These are phyloP conservation scores for Amanita rubescens DNA, from an alignment of 768 basidiomycete species.

Conservation along the genomic window DNA sequence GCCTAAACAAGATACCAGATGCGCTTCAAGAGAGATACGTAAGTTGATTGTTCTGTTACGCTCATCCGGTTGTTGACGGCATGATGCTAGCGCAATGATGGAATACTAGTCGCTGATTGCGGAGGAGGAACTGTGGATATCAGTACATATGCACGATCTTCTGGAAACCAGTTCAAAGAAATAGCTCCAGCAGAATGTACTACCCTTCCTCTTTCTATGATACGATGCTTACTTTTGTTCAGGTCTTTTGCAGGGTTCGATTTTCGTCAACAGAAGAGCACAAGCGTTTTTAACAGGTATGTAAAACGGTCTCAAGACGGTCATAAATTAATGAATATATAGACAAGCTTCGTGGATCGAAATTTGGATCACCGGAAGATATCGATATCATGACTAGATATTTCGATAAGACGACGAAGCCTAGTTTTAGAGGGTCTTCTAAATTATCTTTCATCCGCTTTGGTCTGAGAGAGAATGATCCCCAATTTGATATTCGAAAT, in stretches of 20 bases:
- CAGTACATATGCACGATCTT: conserved; percentile 1
- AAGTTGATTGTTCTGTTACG: neutral
- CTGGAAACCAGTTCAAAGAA: neutral
- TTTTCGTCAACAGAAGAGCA: conserved; percentile 4
- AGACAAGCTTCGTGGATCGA: neutral
- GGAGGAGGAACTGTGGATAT: conserved; percentile 8
- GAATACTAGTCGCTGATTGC: conserved; percentile 1
- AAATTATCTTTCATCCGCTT: neutral
- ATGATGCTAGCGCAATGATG: neutral
- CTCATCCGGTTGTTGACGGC: neutral
- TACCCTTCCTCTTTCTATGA: neutral
- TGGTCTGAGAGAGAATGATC: neutral
- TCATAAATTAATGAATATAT: neutral
- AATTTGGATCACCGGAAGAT: neutral
- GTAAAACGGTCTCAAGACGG: neutral
- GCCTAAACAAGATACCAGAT: conserved; percentile 32
- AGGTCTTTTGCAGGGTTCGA: conserved; percentile 5
- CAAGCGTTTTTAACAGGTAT: conserved; percentile 1
- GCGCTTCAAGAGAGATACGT: conserved; percentile 21
- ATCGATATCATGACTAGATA: neutral
- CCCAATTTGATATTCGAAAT: neutral
- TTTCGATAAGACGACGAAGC: conserved; percentile 5
- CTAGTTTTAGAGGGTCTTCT: neutral
- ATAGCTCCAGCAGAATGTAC: conserved; percentile 3
- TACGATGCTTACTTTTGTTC: neutral